Evolutionary conservation across 2,329 filamentous ascomycete genomes (phyloP), one percentile per base, ranked within the genome.

Genomic region (Botrytis sinoallii): DNA sequence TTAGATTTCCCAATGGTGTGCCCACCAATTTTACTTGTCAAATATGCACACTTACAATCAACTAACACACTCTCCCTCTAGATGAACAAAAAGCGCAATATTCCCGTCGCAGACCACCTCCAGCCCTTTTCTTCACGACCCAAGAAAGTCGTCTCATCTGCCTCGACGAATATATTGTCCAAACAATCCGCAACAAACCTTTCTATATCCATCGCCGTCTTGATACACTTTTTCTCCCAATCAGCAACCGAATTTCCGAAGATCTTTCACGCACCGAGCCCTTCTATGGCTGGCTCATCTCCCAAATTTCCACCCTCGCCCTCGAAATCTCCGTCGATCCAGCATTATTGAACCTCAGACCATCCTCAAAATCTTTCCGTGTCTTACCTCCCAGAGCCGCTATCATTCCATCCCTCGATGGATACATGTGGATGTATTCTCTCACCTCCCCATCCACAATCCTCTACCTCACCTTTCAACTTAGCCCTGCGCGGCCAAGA

Each of bases 141-240:
- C 55, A 35, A 18, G 66, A 69, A 69, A 69, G 66, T 25, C 66
- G 66, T 14, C n/a, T 42, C n/a, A 60, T 57, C 67, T 70, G 38
- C 67, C 67, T 59, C n/a, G 35, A 42, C 32, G 48, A 70, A 60
- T 70, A 70, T n/a, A n/a, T 42, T 7, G 38, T 32, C 25, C 29
- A 25, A 2, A 22, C 20, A 9, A 6, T 59, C 22, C 22, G 48
- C 67, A 32, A 32, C 18, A 70, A 32, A 42, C 52, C 35, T 32
- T 57, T 59, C 35, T 60, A 70, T 35, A 70, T 70, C 6, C 52
- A 70, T 44, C 52, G 18, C 8, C 1, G 29, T 3, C 67, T 70
- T n/a, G 52, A 59, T 32, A 59, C 52, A 35, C 52, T 59, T n/a
- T 29, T 32, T 38, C 18, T 69, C 35, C 12, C 66, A n/a, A 46